Percentiles rank a stretch among this genome's conserved stretches.
These are phyloP conservation scores for Euphorbia tirucalli DNA, from an alignment of 345 rosid species.

Conservation along the genomic window DNA sequence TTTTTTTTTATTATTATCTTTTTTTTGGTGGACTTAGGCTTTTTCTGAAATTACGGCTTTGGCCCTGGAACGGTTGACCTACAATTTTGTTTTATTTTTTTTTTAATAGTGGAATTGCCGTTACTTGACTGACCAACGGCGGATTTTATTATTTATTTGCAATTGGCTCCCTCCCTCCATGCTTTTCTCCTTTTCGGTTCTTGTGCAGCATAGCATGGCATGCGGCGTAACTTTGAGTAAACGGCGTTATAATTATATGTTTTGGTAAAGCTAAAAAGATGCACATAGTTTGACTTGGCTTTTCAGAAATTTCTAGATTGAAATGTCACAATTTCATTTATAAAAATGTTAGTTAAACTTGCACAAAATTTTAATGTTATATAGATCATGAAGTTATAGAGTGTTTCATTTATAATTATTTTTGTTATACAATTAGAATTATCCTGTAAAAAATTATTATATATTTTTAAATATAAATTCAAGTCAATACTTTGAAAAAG, in stretches of 20 bases:
- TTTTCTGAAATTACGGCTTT: slow-evolving; percentile 5
- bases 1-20: not conserved
- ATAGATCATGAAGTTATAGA: too few species aligned
- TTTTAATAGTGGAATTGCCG: not conserved
- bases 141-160: not conserved
- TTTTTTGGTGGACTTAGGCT: not conserved
- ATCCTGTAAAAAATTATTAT: too few species aligned
- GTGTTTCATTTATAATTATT: too few species aligned
- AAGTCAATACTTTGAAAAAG: too few species aligned
- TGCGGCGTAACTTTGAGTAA: not conserved
- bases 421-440: too few species aligned
- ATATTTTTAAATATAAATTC: too few species aligned
- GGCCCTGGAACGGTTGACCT: slow-evolving; percentile 19
- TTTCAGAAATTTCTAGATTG: not conserved
- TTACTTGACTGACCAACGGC: slow-evolving; percentile 6
- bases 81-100: not conserved
- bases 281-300: not conserved
- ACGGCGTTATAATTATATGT: not conserved
- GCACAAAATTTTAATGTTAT: too few species aligned
- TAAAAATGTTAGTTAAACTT: not conserved
- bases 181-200: not conserved
- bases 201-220: not conserved
- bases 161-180: not conserved
- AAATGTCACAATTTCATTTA: not conserved
- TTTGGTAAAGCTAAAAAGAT: not conserved